These are phyloP conservation scores for Adansonia gregorii DNA, from an alignment of 441 rosid species.

Conservation along the genomic window DNA sequence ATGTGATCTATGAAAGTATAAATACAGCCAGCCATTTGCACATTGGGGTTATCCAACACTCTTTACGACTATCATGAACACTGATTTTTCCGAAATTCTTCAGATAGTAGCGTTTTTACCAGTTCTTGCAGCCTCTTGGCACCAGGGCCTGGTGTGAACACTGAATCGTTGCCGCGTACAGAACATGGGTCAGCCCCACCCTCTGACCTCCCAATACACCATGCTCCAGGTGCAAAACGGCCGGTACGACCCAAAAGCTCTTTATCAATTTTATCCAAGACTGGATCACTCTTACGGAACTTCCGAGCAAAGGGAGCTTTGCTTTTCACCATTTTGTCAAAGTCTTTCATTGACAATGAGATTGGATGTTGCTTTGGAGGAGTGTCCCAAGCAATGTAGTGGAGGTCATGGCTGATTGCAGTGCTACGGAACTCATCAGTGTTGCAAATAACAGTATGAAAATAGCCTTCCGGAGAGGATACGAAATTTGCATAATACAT, in stretches of 20 bases:
- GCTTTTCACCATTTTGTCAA: slow-evolving; percentile 75
- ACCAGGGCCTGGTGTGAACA: slow-evolving; percentile 81
- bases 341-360: slow-evolving; percentile 67
- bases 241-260: slow-evolving; percentile 69
- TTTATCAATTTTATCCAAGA: slow-evolving; percentile 81
- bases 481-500: slow-evolving; percentile 89
- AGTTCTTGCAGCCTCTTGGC: slow-evolving; percentile 67
- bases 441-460: slow-evolving; percentile 75
- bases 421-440: slow-evolving; percentile 62
- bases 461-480: slow-evolving; percentile 93
- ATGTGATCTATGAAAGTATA: slow-evolving; percentile 36
- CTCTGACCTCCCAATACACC: slow-evolving; percentile 77
- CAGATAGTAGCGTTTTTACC: slow-evolving; percentile 57
- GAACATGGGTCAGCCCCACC: slow-evolving; percentile 75
- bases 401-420: slow-evolving; percentile 80
- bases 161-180: slow-evolving; percentile 57
- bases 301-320: slow-evolving; percentile 81
- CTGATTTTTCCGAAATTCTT: slow-evolving; percentile 60
- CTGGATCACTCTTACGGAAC: slow-evolving; percentile 55
- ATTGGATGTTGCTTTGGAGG: slow-evolving; percentile 95
- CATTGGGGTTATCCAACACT: slow-evolving; percentile 29
- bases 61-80: slow-evolving; percentile 49
- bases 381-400: slow-evolving; percentile 93
- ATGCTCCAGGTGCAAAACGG: slow-evolving; percentile 81
- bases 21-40: slow-evolving; percentile 48